Evolutionary conservation across 768 basidiomycete species (phyloP).

Genomic region (Harrya chromipes): DNA sequence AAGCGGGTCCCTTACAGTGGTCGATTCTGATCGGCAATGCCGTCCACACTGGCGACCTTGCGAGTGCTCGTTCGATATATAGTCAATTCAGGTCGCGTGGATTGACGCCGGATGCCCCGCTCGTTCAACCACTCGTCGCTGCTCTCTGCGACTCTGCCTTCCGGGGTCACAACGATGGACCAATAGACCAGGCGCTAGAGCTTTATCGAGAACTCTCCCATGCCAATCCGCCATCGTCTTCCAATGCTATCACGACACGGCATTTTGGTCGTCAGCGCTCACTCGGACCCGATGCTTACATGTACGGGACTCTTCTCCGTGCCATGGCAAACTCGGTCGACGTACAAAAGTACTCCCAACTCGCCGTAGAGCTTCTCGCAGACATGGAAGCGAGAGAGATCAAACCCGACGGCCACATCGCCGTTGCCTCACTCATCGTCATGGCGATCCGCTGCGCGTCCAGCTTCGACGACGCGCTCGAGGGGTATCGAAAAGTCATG

Average conservation of each 20-base stretch:
- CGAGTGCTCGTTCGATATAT: conserved; percentile 50
- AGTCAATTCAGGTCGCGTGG: conserved; percentile 41
- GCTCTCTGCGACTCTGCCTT: conserved; percentile 42
- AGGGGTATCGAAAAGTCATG: conserved; percentile 50
- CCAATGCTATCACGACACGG: conserved; percentile 9
- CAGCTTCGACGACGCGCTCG: conserved; percentile 56
- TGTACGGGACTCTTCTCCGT: conserved; percentile 55
- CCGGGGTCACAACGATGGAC: conserved; percentile 35
- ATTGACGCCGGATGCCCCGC: conserved; percentile 44
- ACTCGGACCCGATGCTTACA: conserved; percentile 44
- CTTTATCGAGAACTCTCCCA: conserved; percentile 49
- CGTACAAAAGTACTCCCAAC: conserved; percentile 44
- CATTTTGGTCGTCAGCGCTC: conserved; percentile 34
- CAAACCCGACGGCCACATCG: conserved; percentile 41
- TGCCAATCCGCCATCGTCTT: conserved; percentile 26
- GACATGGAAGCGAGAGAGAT: conserved; percentile 63
- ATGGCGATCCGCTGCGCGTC: conserved; percentile 64
- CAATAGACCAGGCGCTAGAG: conserved; percentile 51
- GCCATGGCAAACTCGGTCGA: conserved; percentile 45
- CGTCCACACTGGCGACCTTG: conserved; percentile 36
- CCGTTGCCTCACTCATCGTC: conserved; percentile 51
- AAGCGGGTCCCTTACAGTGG: conserved; percentile 48
- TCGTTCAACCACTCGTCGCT: conserved; percentile 56
- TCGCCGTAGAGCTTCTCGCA: conserved; percentile 50
- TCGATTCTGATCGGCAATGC: conserved; percentile 53